A percentile compares a stretch with the other conserved stretches of the same genome.
These are phyloP conservation scores for Aspergillus persii DNA, from an alignment of 2,329 filamentous ascomycete species.

Conservation along the genomic window DNA sequence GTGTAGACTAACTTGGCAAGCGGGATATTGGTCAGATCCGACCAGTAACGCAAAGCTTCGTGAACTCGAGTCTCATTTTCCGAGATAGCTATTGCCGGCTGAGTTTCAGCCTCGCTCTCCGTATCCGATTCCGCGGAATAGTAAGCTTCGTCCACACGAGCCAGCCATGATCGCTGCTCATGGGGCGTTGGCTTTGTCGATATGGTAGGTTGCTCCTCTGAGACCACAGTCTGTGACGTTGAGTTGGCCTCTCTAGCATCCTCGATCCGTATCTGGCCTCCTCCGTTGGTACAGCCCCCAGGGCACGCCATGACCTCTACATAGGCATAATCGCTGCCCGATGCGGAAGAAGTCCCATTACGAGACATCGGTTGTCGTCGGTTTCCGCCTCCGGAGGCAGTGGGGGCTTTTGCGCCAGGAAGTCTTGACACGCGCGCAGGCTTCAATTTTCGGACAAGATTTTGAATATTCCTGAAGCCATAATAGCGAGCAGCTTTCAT, in stretches of 20 bases:
- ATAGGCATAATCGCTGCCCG: slow-evolving; percentile 72
- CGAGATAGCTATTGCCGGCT: slow-evolving; percentile 22
- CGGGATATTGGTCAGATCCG: slow-evolving; percentile 65
- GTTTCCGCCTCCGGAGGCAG: slow-evolving; percentile 23
- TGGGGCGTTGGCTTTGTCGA: slow-evolving; percentile 63
- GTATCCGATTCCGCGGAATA: slow-evolving; percentile 68
- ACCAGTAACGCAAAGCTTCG: slow-evolving; percentile 74
- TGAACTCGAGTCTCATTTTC: slow-evolving; percentile 49
- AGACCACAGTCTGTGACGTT: slow-evolving; percentile 10
- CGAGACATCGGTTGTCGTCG: slow-evolving; percentile 33
- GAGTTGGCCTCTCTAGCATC: slow-evolving; percentile 55
- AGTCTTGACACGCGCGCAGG: slow-evolving; percentile 75
- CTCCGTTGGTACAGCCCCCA: slow-evolving; percentile 97
- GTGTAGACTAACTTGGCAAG: slow-evolving; percentile 75
- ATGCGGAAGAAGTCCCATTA: slow-evolving; percentile 28
- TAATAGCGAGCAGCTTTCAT: slow-evolving; percentile 89
- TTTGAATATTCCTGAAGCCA: slow-evolving; percentile 97
- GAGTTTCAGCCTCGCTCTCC: slow-evolving; percentile 35
- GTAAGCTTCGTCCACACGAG: slow-evolving; percentile 82
- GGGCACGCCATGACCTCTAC: slow-evolving; percentile 99
- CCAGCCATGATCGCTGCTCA: slow-evolving; percentile 84
- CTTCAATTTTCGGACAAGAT: slow-evolving; percentile 87
- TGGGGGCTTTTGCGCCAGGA: slow-evolving; percentile 65
- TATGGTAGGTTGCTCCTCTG: slow-evolving; percentile 24
- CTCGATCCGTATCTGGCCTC: slow-evolving; percentile 88